Conservation (phyloP, 2,329 filamentous ascomycete species). For the Fusarium sp. region DNA sequence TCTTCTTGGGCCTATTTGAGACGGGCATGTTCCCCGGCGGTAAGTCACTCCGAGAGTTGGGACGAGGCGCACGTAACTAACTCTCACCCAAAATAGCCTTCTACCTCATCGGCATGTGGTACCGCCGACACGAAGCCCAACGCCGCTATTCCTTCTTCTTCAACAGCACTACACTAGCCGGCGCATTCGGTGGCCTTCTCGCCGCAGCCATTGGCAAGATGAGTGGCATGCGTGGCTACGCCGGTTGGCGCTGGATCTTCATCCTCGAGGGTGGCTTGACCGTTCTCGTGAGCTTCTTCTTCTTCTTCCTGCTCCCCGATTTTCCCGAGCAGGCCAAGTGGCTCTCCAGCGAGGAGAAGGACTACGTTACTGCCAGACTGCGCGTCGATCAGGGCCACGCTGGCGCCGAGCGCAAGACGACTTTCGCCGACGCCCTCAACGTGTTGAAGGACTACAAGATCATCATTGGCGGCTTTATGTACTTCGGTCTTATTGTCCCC, state of each 20-base stretch:
- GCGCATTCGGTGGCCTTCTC: constrained; percentile 87
- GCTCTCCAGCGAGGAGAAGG: constrained; percentile 77
- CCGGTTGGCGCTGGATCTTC: constrained; percentile 86
- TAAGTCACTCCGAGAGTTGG: constrained; percentile 32
- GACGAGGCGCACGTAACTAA: constrained; percentile 56
- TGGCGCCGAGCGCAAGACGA: constrained; percentile 72
- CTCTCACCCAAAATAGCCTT: constrained; percentile 60
- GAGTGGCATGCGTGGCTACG: constrained; percentile 76
- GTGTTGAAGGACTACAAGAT: constrained; percentile 82
- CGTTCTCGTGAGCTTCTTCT: constrained; percentile 69
- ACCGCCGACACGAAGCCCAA: constrained; percentile 87
- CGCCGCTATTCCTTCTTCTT: constrained; percentile 96
- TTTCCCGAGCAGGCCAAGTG: constrained; percentile 83
- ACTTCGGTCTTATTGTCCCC: constrained; percentile 82
- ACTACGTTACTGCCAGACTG: constrained; percentile 75
- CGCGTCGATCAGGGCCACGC: constrained; percentile 76
- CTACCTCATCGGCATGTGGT: constrained; percentile 90
- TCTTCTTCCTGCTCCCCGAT: constrained; percentile 78
- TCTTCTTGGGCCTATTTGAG: constrained; percentile 86
- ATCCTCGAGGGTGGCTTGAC: constrained; percentile 80
- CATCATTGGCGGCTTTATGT: constrained; percentile 82
- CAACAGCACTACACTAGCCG: constrained; percentile 81
- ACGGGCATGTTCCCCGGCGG: constrained; percentile 75
- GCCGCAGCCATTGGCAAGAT: constrained; percentile 92
- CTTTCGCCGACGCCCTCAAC: constrained; percentile 67